Evolutionary conservation across 2,329 filamentous ascomycete genomes (phyloP).

Genomic region (Fusarium dimerum): DNA sequence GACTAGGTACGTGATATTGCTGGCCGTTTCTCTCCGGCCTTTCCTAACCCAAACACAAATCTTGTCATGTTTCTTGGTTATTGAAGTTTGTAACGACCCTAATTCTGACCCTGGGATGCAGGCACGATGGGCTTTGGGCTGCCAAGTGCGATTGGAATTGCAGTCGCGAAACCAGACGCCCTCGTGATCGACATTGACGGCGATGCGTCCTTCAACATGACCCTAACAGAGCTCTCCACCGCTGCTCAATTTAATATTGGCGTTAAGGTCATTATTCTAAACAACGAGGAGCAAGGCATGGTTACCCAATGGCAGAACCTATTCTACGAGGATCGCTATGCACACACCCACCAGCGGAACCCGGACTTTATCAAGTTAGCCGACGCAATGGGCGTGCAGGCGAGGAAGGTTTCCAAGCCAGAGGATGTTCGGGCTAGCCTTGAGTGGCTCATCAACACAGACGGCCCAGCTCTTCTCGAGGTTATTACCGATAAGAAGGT

Average conservation of each 20-base stretch:
- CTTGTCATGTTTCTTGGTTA: too few species aligned
- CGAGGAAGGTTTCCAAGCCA: slow-evolving; percentile 69
- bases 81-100: too few species aligned
- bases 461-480: slow-evolving; percentile 89
- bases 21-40: too few species aligned
- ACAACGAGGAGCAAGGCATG: slow-evolving; percentile 98
- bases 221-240: slow-evolving; percentile 89
- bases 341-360: slow-evolving; percentile 92
- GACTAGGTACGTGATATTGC: slow-evolving; percentile 55
- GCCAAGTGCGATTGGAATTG: slow-evolving; percentile 91
- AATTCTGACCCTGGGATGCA: too few species aligned
- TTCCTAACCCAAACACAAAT: too few species aligned
- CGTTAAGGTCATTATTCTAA: slow-evolving; percentile 90
- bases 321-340: slow-evolving; percentile 92
- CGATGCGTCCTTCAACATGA: slow-evolving; percentile 98
- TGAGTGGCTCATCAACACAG: slow-evolving; percentile 83
- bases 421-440: slow-evolving; percentile 77
- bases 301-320: slow-evolving; percentile 98
- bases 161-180: slow-evolving; percentile 75
- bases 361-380: slow-evolving; percentile 94
- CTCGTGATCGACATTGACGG: slow-evolving; percentile 96
- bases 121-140: slow-evolving; percentile 87
- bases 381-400: slow-evolving; percentile 86
- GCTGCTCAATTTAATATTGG: slow-evolving; percentile 95
- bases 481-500: slow-evolving; percentile 90